phyloP scores from a whole-genome alignment of 2,329 filamentous ascomycete species.

The Aureobasidium musti region DNA sequence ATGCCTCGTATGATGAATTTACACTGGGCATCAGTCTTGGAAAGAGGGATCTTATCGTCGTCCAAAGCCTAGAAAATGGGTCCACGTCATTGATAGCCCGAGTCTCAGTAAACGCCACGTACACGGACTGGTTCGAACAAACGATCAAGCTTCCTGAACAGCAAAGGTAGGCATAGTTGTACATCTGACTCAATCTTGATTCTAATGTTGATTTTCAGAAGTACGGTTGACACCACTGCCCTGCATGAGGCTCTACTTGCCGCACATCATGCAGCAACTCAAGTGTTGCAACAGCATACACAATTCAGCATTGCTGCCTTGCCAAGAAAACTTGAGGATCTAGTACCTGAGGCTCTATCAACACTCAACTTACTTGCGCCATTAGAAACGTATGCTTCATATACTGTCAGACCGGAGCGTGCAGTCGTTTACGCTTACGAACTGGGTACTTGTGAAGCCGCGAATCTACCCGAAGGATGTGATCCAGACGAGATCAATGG shows the following conservation, averaged over 20 bases:
- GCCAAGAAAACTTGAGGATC: not conserved
- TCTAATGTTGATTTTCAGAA: not conserved
- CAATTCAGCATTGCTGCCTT: not conserved
- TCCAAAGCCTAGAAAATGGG: not conserved
- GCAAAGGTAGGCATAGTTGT: not conserved
- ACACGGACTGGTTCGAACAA: not conserved
- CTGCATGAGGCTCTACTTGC: not conserved
- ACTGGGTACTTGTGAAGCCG: not conserved
- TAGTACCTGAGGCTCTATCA: not conserved
- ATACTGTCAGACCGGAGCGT: not conserved
- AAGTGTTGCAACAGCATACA: not conserved
- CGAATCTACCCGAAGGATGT: not conserved
- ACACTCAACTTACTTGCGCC: not conserved
- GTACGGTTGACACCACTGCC: not conserved
- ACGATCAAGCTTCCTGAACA: not conserved
- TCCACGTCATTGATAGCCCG: constrained; percentile 2
- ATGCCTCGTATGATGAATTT: not conserved
- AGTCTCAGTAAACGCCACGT: not conserved
- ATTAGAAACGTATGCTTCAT: not conserved
- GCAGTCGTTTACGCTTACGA: not conserved
- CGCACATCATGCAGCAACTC: not conserved
- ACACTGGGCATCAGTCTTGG: not conserved
- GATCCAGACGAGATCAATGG: not conserved
- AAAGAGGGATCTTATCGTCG: not conserved
- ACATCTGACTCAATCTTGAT: not conserved